phyloP scores from a whole-genome alignment of 2,329 filamentous ascomycete genomes.

The Trichoderma gracile region DNA sequence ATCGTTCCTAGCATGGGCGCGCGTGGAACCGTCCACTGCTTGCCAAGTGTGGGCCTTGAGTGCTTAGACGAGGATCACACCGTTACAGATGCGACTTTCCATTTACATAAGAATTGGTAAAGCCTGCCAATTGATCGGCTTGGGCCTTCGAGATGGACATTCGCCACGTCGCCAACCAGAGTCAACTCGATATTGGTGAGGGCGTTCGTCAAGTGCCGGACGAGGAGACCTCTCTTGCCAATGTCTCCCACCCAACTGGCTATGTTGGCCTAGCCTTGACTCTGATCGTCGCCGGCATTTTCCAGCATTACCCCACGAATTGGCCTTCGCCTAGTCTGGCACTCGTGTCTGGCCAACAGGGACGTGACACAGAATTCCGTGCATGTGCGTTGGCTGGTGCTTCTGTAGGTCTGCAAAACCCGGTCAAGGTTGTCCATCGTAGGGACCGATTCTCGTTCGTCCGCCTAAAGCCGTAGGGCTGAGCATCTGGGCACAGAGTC shows the following conservation, averaged over 20 bases:
- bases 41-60: background rate
- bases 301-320: background rate
- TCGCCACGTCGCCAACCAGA: too few relatives aligned
- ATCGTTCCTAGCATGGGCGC: background rate
- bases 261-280: background rate
- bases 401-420: too few relatives aligned
- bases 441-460: too few relatives aligned
- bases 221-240: too few relatives aligned
- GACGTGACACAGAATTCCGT: too few relatives aligned
- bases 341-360: too few relatives aligned
- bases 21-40: slow-evolving; percentile 8
- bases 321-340: background rate
- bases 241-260: too few relatives aligned
- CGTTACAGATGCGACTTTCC: background rate
- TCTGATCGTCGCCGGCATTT: background rate
- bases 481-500: too few relatives aligned
- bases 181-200: too few relatives aligned
- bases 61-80: background rate
- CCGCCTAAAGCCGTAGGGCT: too few relatives aligned
- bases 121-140: background rate
- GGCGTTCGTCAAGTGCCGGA: background rate
- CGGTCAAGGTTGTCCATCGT: too few relatives aligned
- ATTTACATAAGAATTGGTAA: slow-evolving; percentile 12
- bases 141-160: background rate
- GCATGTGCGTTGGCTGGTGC: too few relatives aligned